These are phyloP conservation scores for Alternaria rosae DNA, from an alignment of 2,329 filamentous ascomycete species.

Conservation along the genomic window DNA sequence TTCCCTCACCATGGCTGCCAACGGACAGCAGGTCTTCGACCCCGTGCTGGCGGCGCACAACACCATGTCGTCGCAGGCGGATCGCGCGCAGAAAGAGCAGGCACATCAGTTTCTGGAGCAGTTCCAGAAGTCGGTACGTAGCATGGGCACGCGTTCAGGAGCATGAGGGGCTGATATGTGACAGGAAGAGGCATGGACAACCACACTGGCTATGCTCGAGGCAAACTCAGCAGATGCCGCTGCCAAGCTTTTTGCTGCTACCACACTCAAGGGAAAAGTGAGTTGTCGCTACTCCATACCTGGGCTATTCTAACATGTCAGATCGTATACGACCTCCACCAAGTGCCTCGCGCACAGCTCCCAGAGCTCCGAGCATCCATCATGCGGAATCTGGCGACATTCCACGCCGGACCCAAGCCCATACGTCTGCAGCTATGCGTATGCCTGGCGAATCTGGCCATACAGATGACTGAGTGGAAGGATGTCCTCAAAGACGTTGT, in stretches of 20 bases:
- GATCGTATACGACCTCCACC: conserved; percentile 96
- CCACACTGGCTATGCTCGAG: conserved; percentile 85
- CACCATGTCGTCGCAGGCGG: conserved; percentile 86
- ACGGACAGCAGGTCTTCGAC: conserved; percentile 75
- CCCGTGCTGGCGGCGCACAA: conserved; percentile 87
- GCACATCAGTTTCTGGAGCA: conserved; percentile 90
- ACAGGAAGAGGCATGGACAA: conserved; percentile 89
- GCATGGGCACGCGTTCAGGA: conserved; percentile 6
- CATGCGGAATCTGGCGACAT: conserved; percentile 79
- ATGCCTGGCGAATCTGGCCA: conserved; percentile 90
- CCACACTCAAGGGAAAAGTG: conserved; percentile 98
- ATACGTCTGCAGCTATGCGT: conserved; percentile 89
- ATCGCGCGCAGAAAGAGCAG: conserved; percentile 83
- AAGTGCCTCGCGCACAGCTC: conserved; percentile 79
- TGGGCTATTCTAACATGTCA: conserved; percentile 53
- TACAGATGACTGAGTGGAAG: conserved; percentile 96
- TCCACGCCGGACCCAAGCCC: conserved; percentile 79
- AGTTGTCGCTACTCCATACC: conserved; percentile 23
- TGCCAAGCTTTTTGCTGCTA: conserved; percentile 93
- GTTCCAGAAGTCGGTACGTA: conserved; percentile 95
- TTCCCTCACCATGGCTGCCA: conserved; percentile 68
- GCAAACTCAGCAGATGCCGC: conserved; percentile 77
- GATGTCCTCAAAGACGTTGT: conserved; percentile 87
- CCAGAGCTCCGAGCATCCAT: conserved; percentile 83
- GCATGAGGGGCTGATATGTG: conserved; percentile 35